Conservation (phyloP, 495 filamentous ascomycete genomes). For the Peziza echinospora region DNA sequence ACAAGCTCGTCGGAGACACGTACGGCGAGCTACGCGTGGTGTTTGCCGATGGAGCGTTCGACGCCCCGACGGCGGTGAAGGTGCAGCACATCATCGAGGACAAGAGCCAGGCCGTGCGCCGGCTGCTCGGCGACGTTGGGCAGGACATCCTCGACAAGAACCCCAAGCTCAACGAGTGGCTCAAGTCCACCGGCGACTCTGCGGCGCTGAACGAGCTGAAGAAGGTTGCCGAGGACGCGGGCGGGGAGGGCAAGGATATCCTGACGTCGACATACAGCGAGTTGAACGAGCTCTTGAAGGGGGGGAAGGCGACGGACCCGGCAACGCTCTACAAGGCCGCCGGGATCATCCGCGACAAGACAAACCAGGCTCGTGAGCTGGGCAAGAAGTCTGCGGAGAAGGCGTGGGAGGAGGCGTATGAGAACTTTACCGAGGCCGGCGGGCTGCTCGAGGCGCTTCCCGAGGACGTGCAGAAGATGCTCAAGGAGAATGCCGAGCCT, state of each 20-base stretch:
- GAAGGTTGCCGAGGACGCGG: constrained; percentile 39
- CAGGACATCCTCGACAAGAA: constrained; percentile 41
- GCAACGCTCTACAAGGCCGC: constrained; percentile 27
- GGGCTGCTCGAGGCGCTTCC: constrained; percentile 45
- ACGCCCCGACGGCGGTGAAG: constrained; percentile 27
- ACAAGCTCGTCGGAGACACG: constrained; percentile 35
- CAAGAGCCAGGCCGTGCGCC: constrained; percentile 27
- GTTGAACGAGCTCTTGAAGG: constrained; percentile 32
- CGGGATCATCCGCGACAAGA: constrained; percentile 41
- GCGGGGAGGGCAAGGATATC: constrained; percentile 47
- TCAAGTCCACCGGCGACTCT: constrained; percentile 25
- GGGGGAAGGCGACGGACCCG: constrained; percentile 26
- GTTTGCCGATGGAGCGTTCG: constrained; percentile 23
- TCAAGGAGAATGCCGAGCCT: constrained; percentile 36
- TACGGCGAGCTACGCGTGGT: constrained; percentile 35
- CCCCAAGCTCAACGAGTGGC: constrained; percentile 41
- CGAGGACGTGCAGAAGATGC: constrained; percentile 34
- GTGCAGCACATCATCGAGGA: constrained; percentile 33
- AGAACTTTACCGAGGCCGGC: constrained; percentile 27
- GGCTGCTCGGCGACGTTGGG: constrained; percentile 33
- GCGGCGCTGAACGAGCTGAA: constrained; percentile 35
- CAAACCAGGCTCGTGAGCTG: constrained; percentile 34
- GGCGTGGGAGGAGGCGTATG: constrained; percentile 39
- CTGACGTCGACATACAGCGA: constrained; percentile 42
- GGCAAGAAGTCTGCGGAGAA: constrained; percentile 27